Base-by-base conservation (phyloP, 768 basidiomycete species). In the Amanita fuliginea region DNA sequence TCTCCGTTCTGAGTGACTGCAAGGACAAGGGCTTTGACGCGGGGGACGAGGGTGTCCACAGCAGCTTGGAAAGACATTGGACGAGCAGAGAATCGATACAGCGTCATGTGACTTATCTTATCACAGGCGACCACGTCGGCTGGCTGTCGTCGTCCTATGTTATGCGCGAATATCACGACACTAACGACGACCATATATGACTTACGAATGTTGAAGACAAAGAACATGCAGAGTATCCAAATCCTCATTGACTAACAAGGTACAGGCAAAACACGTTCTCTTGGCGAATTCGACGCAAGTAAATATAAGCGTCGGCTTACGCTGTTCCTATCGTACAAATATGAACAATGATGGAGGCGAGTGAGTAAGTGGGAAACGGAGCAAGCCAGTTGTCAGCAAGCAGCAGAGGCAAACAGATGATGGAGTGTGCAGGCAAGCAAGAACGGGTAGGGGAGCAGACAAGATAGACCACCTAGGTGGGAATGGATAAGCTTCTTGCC, bases 11-110 rank as follows among this genome's bases (percentile, higher is more conserved):
- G 64, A 26, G 72, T 71, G 24, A 63, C 67, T 26, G 65, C 61
- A 42, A 70, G 62, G 42, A 87, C 77, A 21, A 90, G 74, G 37
- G 81, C 78, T 58, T 72, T 77, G 32, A 81, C 57, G 0, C 73
- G 72, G 6, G 67, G 56, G 26, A 59, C 59, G 6, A 84, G 65
- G 33, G 68, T 76, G n/a, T 65, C 62, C 24, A 80, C 60, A 7
- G 71, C 68, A 33, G 67, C 61, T 54, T 75, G 71, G 53, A 79
- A 75, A 46, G 78, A 74, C 81, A 83, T 83, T 16, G 56, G 47
- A 51, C 65, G 46, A 36, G 24, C 14, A 53, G 61, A 48, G 53
- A 67, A 67, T 69, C 63, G 68, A 70, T 67, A 59, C 56, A 69
- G 66, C 67, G 37, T 50, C 49, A 50, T 33, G 49, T 45, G 30